Evolutionary conservation across 495 filamentous ascomycete species (phyloP).

Genomic region (Aspergillus wentii): DNA sequence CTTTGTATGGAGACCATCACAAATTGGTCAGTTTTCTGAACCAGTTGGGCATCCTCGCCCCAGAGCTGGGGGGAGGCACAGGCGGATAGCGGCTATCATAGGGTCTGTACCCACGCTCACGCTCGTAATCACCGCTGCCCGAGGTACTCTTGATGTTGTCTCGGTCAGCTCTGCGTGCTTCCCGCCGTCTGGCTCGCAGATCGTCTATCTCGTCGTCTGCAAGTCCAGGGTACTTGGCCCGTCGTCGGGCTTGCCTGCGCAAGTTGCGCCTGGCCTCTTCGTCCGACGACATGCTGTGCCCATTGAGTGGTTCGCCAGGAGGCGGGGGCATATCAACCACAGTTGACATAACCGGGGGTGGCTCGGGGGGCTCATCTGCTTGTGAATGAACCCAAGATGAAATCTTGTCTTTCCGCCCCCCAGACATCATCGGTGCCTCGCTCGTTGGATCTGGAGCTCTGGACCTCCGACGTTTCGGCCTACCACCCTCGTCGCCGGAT

Average conservation of each 20-base stretch:
- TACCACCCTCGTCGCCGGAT: constrained; percentile 23
- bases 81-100: constrained; percentile 29
- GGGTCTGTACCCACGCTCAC: constrained; percentile 34
- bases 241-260: constrained; percentile 30
- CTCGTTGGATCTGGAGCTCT: constrained; percentile 13
- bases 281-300: constrained; percentile 36
- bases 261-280: constrained; percentile 35
- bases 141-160: constrained; percentile 35
- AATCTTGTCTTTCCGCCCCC: constrained; percentile 48
- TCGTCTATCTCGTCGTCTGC: constrained; percentile 39
- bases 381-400: constrained; percentile 57
- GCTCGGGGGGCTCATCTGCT: constrained; percentile 50
- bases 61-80: constrained; percentile 16
- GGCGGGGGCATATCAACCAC: constrained; percentile 48
- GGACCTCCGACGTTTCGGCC: constrained; percentile 27
- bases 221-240: constrained; percentile 35
- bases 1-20: no score
- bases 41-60: constrained; percentile 42
- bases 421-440: constrained; percentile 21
- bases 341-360: constrained; percentile 51
- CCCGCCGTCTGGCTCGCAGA: constrained; percentile 23
- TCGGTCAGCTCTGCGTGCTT: constrained; percentile 21
- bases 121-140: constrained; percentile 39
- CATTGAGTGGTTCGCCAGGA: constrained; percentile 21
- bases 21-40: constrained; percentile 41